phyloP scores from a whole-genome alignment of 2,329 filamentous ascomycete species.

The Ceratocystis huliohia region DNA sequence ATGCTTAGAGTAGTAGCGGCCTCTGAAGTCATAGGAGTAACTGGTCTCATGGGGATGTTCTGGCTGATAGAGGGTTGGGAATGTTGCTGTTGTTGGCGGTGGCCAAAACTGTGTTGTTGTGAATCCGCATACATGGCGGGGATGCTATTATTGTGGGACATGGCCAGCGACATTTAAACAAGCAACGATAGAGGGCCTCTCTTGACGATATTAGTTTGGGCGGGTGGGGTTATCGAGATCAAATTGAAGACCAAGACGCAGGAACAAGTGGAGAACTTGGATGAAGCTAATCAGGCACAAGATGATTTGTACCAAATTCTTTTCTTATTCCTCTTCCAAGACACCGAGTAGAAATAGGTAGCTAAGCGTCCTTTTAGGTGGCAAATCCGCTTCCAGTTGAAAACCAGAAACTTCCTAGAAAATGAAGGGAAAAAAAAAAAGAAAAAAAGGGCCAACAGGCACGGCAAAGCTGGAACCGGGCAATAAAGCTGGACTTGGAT shows the following conservation, averaged over 20 bases:
- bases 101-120: constrained; percentile 8
- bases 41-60: constrained; percentile 11
- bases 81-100: constrained; percentile 22
- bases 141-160: constrained; percentile 18
- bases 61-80: constrained; percentile 4
- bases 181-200: constrained; percentile 21
- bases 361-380: neutral
- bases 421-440: neutral
- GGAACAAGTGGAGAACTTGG: constrained; percentile 7
- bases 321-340: constrained; percentile 24
- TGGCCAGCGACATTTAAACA: constrained; percentile 25
- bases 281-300: constrained; percentile 6
- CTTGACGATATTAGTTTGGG: neutral
- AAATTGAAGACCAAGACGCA: constrained; percentile 8
- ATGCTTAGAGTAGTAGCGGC: constrained; percentile 12
- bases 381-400: neutral
- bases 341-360: constrained; percentile 22
- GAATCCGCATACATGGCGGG: constrained; percentile 7
- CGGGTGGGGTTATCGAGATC: constrained; percentile 9
- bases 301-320: constrained; percentile 1
- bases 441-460: constrained; percentile 8
- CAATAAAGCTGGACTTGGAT: constrained; percentile 14
- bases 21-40: constrained; percentile 17
- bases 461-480: constrained; percentile 3
- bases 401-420: neutral